Conservation (phyloP, 306 rosid species). For the Lablab purpureus region DNA sequence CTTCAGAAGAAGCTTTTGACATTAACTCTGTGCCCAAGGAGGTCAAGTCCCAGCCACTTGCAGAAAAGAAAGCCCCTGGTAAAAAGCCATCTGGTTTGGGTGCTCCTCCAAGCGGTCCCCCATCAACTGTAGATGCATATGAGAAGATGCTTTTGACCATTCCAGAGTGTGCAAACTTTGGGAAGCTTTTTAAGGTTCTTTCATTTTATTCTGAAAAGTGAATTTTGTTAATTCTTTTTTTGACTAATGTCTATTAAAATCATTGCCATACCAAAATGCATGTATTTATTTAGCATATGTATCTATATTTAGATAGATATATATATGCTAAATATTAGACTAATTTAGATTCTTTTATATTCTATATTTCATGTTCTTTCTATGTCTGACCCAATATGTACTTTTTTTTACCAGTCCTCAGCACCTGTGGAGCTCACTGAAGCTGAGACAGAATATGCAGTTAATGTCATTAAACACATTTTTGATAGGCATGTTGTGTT, state of each 20-base stretch:
- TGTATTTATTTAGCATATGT: neutral
- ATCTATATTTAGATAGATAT: neutral
- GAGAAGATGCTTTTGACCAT: constrained; percentile 78
- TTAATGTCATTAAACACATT: constrained; percentile 91
- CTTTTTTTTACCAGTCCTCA: constrained; percentile 77
- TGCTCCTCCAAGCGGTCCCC: constrained; percentile 77
- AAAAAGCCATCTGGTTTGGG: constrained; percentile 90
- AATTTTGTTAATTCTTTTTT: neutral
- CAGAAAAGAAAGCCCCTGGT: constrained; percentile 93
- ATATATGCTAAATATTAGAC: too few relatives aligned
- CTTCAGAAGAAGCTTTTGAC: constrained; percentile 94
- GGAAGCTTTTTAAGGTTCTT: constrained; percentile 90
- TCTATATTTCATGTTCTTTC: constrained; percentile 23
- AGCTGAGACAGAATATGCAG: constrained; percentile 97
- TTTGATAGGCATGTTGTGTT: constrained; percentile 89
- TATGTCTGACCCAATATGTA: constrained; percentile 20
- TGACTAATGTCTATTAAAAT: neutral
- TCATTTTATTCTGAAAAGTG: constrained; percentile 5
- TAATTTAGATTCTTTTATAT: constrained; percentile 7
- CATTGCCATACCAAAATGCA: neutral
- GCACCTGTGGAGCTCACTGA: constrained; percentile 97
- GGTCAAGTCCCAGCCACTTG: constrained; percentile 79
- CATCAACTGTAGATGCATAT: constrained; percentile 83
- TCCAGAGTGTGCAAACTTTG: constrained; percentile 81
- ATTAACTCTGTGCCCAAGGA: constrained; percentile 84